These are phyloP conservation scores for Canavalia gladiata DNA, from an alignment of 306 rosid genomes.

Conservation along the genomic window DNA sequence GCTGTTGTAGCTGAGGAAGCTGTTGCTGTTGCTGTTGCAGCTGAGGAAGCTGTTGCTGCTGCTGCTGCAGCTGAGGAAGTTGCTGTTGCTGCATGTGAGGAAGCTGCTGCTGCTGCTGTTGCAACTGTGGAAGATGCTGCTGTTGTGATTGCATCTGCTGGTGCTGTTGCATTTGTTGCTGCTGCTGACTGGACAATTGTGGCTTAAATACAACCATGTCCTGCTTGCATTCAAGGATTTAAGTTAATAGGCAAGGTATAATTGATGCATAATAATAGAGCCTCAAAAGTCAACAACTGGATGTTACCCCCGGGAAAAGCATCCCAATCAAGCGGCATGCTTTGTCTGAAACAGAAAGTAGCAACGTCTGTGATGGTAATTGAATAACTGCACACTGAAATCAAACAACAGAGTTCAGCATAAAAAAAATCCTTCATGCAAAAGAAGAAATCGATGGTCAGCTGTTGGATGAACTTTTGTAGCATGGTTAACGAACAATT, in stretches of 20 bases:
- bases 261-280: slow-evolving; percentile 28
- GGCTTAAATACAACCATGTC: slow-evolving; percentile 98
- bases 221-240: slow-evolving; percentile 60
- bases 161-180: slow-evolving; percentile 64
- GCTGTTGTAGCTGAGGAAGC: slow-evolving; percentile 49
- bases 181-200: slow-evolving; percentile 84
- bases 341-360: slow-evolving; percentile 92
- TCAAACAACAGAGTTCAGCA: slow-evolving; percentile 43
- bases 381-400: slow-evolving; percentile 98
- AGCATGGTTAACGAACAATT: too few relatives aligned
- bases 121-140: slow-evolving; percentile 62
- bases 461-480: background rate
- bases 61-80: slow-evolving; percentile 56
- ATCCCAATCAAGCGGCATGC: slow-evolving; percentile 96
- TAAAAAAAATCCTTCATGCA: slow-evolving; percentile 3
- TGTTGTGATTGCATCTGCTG: slow-evolving; percentile 61
- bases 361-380: slow-evolving; percentile 93
- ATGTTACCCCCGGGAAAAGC: slow-evolving; percentile 95
- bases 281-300: slow-evolving; percentile 11
- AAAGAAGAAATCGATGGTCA: slow-evolving; percentile 21
- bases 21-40: slow-evolving; percentile 53
- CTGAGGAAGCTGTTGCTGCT: slow-evolving; percentile 52
- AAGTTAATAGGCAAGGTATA: slow-evolving; percentile 42
- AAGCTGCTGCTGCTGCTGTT: slow-evolving; percentile 53
- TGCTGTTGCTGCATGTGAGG: slow-evolving; percentile 48